phyloP scores from a whole-genome alignment of 2,329 filamentous ascomycete species.

The Whalleya microplaca region DNA sequence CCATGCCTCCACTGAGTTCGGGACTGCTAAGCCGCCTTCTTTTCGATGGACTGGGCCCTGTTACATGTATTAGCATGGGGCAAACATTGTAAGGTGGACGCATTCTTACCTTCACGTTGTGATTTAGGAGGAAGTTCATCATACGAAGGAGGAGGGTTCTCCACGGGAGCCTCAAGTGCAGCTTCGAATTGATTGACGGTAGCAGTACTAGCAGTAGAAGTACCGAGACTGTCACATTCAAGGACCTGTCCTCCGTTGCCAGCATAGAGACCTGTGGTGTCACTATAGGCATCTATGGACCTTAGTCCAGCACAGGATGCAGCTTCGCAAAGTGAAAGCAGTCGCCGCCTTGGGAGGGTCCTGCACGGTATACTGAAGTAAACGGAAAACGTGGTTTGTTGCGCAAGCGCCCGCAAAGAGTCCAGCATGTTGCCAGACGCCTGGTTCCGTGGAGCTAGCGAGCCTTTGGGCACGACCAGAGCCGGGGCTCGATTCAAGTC shows the following conservation, averaged over 20 bases:
- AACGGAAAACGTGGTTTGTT: slow-evolving; percentile 16
- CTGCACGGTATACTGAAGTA: slow-evolving; percentile 18
- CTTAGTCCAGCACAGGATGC: slow-evolving; percentile 16
- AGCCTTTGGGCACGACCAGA: slow-evolving; percentile 17
- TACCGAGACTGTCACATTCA: slow-evolving; percentile 13
- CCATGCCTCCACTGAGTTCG: slow-evolving; percentile 6
- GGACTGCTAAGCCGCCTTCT: slow-evolving; percentile 15
- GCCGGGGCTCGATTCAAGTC: slow-evolving; percentile 15
- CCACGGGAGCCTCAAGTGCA: slow-evolving; percentile 7
- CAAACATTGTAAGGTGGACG: neutral
- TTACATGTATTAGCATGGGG: slow-evolving; percentile 2
- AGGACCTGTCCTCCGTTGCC: slow-evolving; percentile 16
- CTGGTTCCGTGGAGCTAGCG: slow-evolving; percentile 20
- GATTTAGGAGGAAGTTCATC: slow-evolving; percentile 14
- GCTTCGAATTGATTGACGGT: slow-evolving; percentile 1
- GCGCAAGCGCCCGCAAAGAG: slow-evolving; percentile 13
- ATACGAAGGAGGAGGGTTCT: slow-evolving; percentile 22
- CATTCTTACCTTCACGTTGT: slow-evolving; percentile 13
- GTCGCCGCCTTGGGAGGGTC: slow-evolving; percentile 11
- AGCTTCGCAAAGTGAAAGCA: slow-evolving; percentile 16
- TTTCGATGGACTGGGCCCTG: slow-evolving; percentile 1
- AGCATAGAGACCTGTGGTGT: slow-evolving; percentile 16
- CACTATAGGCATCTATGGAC: slow-evolving; percentile 16
- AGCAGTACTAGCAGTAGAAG: neutral
- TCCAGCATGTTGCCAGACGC: slow-evolving; percentile 16